phyloP scores from a whole-genome alignment of 1,284 basidiomycete genomes.

The Leccinum laetum region DNA sequence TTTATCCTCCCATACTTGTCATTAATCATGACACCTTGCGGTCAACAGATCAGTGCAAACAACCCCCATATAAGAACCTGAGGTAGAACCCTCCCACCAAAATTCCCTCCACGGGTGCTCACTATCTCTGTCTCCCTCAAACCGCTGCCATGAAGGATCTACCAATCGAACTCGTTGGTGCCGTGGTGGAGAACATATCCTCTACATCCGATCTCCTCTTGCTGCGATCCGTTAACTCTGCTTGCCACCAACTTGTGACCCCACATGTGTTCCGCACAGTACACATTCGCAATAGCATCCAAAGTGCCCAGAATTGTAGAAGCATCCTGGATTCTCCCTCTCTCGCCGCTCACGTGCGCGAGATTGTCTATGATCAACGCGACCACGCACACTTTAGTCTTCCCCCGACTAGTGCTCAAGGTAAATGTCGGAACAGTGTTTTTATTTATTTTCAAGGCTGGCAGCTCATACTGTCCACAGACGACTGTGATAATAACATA shows the following conservation, averaged over 20 bases:
- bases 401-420: background rate
- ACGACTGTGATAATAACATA: background rate
- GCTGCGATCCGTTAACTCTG: slow-evolving; percentile 27
- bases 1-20: too few species aligned
- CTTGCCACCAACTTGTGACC: slow-evolving; percentile 24
- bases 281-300: slow-evolving; percentile 25
- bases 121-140: background rate
- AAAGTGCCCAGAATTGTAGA: slow-evolving; percentile 27
- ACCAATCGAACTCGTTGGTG: slow-evolving; percentile 28
- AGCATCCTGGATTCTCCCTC: slow-evolving; percentile 23
- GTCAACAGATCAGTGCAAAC: too few species aligned
- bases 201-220: slow-evolving; percentile 28
- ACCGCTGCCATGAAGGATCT: slow-evolving; percentile 23
- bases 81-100: background rate
- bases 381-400: background rate
- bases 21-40: too few species aligned
- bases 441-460: background rate
- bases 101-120: background rate
- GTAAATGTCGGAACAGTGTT: background rate
- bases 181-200: slow-evolving; percentile 24
- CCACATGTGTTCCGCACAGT: slow-evolving; percentile 23
- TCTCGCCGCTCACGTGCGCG: slow-evolving; percentile 25
- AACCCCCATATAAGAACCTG: too few species aligned
- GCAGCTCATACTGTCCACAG: background rate
- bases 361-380: slow-evolving; percentile 24